phyloP scores from a whole-genome alignment of 495 filamentous ascomycete species.

The Thermothielavioides terrestris region DNA sequence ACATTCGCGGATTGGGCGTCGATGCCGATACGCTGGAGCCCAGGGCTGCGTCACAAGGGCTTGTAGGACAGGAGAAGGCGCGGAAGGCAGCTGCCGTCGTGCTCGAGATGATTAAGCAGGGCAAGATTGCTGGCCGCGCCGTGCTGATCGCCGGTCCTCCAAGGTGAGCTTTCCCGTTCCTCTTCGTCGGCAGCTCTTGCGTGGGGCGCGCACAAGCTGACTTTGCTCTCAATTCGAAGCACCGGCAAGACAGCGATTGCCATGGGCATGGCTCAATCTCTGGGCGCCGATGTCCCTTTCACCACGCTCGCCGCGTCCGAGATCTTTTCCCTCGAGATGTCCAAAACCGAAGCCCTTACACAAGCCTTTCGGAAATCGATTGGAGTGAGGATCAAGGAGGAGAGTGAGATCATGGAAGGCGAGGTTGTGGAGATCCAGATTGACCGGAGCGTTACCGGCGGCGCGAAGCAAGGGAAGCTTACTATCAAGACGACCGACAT shows the following conservation, averaged over 20 bases:
- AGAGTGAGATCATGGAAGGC: constrained; percentile 97
- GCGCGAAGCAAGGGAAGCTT: constrained; percentile 96
- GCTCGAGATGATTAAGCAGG: constrained; percentile 95
- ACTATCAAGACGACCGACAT: constrained; percentile 99
- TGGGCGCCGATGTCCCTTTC: constrained; percentile 90
- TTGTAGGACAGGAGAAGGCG: constrained; percentile 93
- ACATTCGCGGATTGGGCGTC: constrained; percentile 92
- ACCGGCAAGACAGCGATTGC: constrained; percentile 98
- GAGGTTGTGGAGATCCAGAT: constrained; percentile 99
- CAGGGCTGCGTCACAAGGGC: constrained; percentile 77
- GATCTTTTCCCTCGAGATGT: constrained; percentile 98
- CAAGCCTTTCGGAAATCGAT: constrained; percentile 98
- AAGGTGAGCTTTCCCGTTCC: too few relatives aligned
- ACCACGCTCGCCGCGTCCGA: constrained; percentile 91
- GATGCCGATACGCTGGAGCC: constrained; percentile 87
- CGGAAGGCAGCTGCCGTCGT: constrained; percentile 94
- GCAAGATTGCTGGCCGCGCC: constrained; percentile 93
- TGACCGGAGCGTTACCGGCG: constrained; percentile 90
- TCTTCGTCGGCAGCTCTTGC: neutral
- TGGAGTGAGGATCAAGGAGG: constrained; percentile 92
- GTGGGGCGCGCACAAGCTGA: constrained; percentile 11
- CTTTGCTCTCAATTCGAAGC: constrained; percentile 29
- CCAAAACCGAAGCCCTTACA: constrained; percentile 93
- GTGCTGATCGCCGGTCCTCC: constrained; percentile 94
- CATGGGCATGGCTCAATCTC: constrained; percentile 96